These are phyloP conservation scores for Saccharomyces hybrid DNA, from an alignment of 1,139 yeast species.

Conservation along the genomic window DNA sequence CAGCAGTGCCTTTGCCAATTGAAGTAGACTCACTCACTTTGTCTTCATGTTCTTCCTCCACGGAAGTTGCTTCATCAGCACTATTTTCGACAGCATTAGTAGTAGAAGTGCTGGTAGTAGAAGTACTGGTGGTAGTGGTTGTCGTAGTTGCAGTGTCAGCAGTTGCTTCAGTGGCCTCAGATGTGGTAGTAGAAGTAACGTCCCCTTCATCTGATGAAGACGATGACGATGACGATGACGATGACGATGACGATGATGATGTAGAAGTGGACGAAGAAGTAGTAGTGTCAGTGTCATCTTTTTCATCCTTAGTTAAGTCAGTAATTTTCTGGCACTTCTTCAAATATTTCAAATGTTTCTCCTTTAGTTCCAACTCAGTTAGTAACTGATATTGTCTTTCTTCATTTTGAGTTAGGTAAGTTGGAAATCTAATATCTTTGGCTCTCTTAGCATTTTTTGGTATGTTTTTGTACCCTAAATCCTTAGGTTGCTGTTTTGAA, in stretches of 20 bases:
- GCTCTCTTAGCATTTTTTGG: slow-evolving; percentile 18
- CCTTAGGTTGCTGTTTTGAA: slow-evolving; percentile 13
- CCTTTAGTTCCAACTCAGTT: slow-evolving; percentile 21
- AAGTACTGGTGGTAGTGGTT: background rate
- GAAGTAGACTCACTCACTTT: background rate
- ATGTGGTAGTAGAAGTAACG: background rate
- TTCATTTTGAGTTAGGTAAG: slow-evolving; percentile 23
- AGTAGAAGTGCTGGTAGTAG: background rate
- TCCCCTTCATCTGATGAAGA: background rate
- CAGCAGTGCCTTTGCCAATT: background rate
- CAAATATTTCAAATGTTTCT: slow-evolving; percentile 17
- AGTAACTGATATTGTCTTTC: slow-evolving; percentile 18
- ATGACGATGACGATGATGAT: background rate
- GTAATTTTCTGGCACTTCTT: slow-evolving; percentile 21
- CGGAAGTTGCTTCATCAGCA: background rate
- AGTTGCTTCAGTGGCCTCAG: slow-evolving; percentile 2
- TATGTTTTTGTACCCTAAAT: slow-evolving; percentile 22
- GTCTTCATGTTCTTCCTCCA: background rate
- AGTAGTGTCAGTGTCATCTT: background rate
- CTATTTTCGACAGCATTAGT: background rate
- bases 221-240: background rate
- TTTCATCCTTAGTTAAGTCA: slow-evolving; percentile 11
- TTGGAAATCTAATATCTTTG: slow-evolving; percentile 26
- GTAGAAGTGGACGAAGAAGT: background rate
- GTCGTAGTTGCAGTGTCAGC: background rate